Percentiles rank a stretch among this genome's conserved stretches.
Evolutionary conservation across 2,329 filamentous ascomycete genomes (phyloP).

Genomic region (Penicillium crustosum): DNA sequence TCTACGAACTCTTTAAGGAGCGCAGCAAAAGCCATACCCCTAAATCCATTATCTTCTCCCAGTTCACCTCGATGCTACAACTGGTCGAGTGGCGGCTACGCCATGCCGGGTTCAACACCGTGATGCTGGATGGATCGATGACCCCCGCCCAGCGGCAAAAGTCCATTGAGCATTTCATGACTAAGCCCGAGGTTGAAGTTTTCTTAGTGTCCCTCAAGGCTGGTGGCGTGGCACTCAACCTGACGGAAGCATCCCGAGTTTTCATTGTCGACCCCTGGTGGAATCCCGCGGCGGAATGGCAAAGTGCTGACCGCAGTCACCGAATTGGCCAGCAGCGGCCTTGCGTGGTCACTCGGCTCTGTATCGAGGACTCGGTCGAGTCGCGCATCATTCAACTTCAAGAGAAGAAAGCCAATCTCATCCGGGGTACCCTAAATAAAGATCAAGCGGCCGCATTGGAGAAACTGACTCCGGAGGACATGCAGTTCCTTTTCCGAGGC

Average conservation of each 20-base stretch:
- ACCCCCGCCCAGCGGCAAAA: constrained; percentile 88
- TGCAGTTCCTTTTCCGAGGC: constrained; percentile 94
- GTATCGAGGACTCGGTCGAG: constrained; percentile 96
- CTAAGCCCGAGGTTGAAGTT: constrained; percentile 86
- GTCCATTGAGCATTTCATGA: constrained; percentile 96
- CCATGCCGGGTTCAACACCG: constrained; percentile 94
- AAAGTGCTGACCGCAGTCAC: constrained; percentile 89
- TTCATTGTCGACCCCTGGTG: constrained; percentile 99
- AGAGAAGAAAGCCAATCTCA: constrained; percentile 99
- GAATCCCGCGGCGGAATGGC: constrained; percentile 99
- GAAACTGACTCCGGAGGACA: constrained; percentile 82
- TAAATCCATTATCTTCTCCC: constrained; percentile 96
- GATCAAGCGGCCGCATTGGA: constrained; percentile 84
- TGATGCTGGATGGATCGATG: constrained; percentile 98
- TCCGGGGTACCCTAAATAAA: constrained; percentile 92
- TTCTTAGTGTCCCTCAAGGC: constrained; percentile 96
- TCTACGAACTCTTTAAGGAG: constrained; percentile 89
- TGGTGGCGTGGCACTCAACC: constrained; percentile 89
- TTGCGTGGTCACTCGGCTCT: constrained; percentile 89
- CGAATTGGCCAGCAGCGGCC: constrained; percentile 93
- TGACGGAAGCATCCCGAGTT: constrained; percentile 91
- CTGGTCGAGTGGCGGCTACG: constrained; percentile 95
- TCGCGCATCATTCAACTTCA: constrained; percentile 92
- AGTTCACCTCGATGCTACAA: constrained; percentile 96
- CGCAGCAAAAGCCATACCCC: constrained; percentile 89